phyloP scores from a whole-genome alignment of 352 stramenopile genomes.

The Blastocystis hominis region DNA sequence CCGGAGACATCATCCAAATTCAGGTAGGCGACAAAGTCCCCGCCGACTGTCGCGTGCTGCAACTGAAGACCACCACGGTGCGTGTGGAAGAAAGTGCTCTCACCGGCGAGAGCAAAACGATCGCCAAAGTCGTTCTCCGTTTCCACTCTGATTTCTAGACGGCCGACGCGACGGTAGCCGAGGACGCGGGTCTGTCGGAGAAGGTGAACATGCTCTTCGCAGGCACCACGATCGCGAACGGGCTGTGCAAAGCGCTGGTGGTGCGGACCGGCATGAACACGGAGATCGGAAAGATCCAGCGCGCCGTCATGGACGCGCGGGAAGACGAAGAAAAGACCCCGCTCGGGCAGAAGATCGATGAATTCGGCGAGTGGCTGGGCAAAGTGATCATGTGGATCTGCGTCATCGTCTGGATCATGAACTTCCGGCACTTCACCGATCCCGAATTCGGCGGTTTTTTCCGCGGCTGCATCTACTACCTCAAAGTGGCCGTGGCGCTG shows the following conservation, averaged over 20 bases:
- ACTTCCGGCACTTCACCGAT: slow-evolving; percentile 71
- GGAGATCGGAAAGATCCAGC: too few relatives aligned
- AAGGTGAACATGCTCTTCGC: too few relatives aligned
- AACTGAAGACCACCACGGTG: slow-evolving; percentile 83
- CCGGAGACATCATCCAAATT: slow-evolving; percentile 88
- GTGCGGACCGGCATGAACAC: too few relatives aligned
- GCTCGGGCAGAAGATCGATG: slow-evolving; percentile 90
- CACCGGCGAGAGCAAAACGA: slow-evolving; percentile 83
- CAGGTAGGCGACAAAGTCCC: slow-evolving; percentile 92
- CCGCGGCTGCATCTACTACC: slow-evolving; percentile 94
- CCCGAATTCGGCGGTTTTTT: slow-evolving; percentile 72
- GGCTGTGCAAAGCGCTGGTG: too few relatives aligned
- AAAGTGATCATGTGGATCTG: slow-evolving; percentile 85
- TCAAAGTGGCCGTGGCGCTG: slow-evolving; percentile 93
- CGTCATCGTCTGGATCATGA: too few relatives aligned
- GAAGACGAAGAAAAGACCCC: slow-evolving; percentile 88
- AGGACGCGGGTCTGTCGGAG: slow-evolving; percentile 59
- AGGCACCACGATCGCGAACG: too few relatives aligned
- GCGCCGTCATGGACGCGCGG: too few relatives aligned
- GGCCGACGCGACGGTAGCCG: background rate
- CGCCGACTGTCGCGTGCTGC: slow-evolving; percentile 82
- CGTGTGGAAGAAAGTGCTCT: too few relatives aligned
- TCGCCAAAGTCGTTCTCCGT: slow-evolving; percentile 77
- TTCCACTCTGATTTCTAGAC: background rate
- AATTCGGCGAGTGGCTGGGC: slow-evolving; percentile 89